Evolutionary conservation across 2,329 filamentous ascomycete genomes (phyloP).

Genomic region (Aspergillus phoenicis): DNA sequence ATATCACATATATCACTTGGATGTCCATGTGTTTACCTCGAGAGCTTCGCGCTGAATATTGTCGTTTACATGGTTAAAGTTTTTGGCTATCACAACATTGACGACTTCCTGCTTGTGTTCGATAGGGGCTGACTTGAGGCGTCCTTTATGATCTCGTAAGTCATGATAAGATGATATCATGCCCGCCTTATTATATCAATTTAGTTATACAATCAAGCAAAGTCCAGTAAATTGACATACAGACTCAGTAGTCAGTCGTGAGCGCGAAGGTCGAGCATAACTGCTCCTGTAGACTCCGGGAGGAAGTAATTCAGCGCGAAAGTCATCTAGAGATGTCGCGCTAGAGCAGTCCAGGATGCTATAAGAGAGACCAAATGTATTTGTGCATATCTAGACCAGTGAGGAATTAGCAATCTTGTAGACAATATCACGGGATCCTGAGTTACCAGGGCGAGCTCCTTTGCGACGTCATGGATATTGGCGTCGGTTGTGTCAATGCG

Average conservation of each 20-base stretch:
- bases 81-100: conserved; percentile 78
- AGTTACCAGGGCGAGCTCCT: conserved; percentile 70
- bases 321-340: conserved; percentile 77
- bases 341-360: conserved; percentile 72
- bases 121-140: neutral
- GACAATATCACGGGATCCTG: neutral
- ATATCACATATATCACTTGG: neutral
- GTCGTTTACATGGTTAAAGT: conserved; percentile 73
- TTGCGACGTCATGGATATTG: conserved; percentile 67
- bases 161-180: neutral
- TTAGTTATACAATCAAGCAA: neutral
- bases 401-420: neutral
- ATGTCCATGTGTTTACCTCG: conserved; percentile 47
- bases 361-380: conserved; percentile 72
- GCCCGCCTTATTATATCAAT: neutral
- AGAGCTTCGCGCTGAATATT: conserved; percentile 80
- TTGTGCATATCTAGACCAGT: conserved; percentile 62
- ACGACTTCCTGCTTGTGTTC: conserved; percentile 61
- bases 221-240: conserved; percentile 20
- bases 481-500: conserved; percentile 73
- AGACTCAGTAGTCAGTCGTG: conserved; percentile 2
- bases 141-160: neutral
- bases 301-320: conserved; percentile 69
- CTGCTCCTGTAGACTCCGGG: conserved; percentile 30
- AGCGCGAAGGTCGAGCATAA: neutral